A percentile compares a stretch with the other conserved stretches of the same genome.
phyloP scores from a whole-genome alignment of 2,329 filamentous ascomycete genomes.

The Neurospora crassa region DNA sequence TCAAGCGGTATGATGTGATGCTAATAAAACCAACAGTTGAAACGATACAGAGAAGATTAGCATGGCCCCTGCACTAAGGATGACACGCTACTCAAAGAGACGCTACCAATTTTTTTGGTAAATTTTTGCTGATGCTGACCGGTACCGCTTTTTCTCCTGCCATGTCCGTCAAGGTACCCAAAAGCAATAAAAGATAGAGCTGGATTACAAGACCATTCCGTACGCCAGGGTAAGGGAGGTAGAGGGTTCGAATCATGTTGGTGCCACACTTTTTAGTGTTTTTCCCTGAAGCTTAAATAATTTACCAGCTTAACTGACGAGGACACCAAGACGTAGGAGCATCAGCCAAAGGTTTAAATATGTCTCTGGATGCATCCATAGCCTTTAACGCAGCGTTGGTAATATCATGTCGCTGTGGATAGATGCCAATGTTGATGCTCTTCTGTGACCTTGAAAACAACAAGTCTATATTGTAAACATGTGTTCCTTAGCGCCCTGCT shows the following conservation, averaged over 20 bases:
- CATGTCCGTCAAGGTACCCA: not conserved
- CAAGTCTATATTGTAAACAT: not conserved
- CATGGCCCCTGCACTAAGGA: constrained; percentile 84
- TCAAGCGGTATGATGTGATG: constrained; percentile 7
- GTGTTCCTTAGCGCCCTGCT: not conserved
- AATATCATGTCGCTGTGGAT: not conserved
- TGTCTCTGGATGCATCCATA: not conserved
- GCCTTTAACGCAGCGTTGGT: not conserved
- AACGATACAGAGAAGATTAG: constrained; percentile 59
- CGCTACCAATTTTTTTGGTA: constrained; percentile 54
- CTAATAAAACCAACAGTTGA: constrained; percentile 12
- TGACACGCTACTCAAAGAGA: constrained; percentile 68
- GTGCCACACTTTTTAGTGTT: not conserved
- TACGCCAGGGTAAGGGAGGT: not conserved
- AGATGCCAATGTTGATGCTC: not conserved
- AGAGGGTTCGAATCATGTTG: not conserved
- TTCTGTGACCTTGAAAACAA: not conserved
- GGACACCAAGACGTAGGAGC: not conserved
- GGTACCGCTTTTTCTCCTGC: not conserved
- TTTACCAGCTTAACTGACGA: not conserved
- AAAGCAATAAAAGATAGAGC: not conserved
- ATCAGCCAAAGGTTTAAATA: not conserved
- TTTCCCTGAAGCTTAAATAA: not conserved
- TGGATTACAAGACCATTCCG: not conserved
- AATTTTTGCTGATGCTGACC: not conserved